Base-by-base conservation (phyloP, 495 filamentous ascomycete genomes). In the Penicillium dipodomyicola region DNA sequence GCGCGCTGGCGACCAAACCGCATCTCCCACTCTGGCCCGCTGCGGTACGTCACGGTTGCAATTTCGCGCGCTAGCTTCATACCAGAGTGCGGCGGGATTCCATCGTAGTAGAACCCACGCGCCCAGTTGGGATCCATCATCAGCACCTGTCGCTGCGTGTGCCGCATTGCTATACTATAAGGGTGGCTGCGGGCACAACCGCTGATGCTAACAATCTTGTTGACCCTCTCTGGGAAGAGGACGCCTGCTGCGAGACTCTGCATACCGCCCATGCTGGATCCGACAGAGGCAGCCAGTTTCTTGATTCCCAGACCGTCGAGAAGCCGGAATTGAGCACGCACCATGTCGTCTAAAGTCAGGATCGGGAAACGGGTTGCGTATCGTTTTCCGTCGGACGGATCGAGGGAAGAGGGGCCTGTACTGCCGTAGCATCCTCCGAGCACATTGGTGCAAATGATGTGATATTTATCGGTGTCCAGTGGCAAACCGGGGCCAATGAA, bases 91-190 rank as follows among this genome's bases (percentile, higher is more conserved):
- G 94, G 95, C 7, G 95, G 94, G 29, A 97, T 86, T 42, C 78
- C 70, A 55, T 86, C 86, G 67, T 97, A 97, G 76, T 97, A 99
- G 74, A 91, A 96, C 2, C 94, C 94, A n/a, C 94, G 90, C 56
- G 87, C 85, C 95, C 95, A 99, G 59, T 95, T 91, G 1, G 92
- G 90, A 61, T 99, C 94, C 86, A 93, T 96, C 92, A 99, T 97
- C 22, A 99, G 80, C 7, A 97, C 94, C 74, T 97, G 94, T 30
- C 94, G 87, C 72, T 98, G 94, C 0, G 94, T 93, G 77, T 98
- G 93, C n/a, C 94, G 82, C 95, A 98, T 95, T 7, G 94, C 94
- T 72, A 98, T 96, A 68, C 92, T 96, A 72, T 97, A 97, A 20
- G 94, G 94, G 73, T 98, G 94, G 66, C 90, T 96, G 56, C 94